phyloP scores from a whole-genome alignment of 2,329 filamentous ascomycete genomes.

The Akanthomyces muscarius region DNA sequence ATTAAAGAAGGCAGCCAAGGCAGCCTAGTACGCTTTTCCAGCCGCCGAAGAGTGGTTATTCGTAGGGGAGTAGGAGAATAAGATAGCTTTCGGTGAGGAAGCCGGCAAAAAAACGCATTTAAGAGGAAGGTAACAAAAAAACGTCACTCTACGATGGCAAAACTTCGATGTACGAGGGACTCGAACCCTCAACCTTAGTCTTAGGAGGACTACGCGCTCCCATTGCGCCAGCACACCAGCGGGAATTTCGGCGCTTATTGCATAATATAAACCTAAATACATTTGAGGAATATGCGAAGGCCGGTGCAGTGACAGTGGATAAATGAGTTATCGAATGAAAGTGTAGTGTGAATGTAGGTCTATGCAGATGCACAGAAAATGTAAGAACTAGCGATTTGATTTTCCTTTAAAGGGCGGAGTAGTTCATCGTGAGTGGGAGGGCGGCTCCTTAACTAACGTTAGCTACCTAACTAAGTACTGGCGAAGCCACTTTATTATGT shows the following conservation, averaged over 20 bases:
- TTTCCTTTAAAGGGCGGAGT: neutral
- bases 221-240: conserved; percentile 16
- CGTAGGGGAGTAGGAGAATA: too few relatives aligned
- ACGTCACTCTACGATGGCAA: too few relatives aligned
- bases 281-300: neutral
- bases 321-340: neutral
- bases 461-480: too few relatives aligned
- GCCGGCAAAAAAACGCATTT: too few relatives aligned
- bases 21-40: too few relatives aligned
- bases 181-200: conserved; percentile 39
- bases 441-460: too few relatives aligned
- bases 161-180: conserved; percentile 26
- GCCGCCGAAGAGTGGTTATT: too few relatives aligned
- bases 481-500: too few relatives aligned
- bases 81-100: too few relatives aligned
- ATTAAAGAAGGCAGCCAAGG: too few relatives aligned
- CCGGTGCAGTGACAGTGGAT: neutral
- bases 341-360: neutral
- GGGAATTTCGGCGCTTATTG: neutral
- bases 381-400: neutral
- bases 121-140: too few relatives aligned
- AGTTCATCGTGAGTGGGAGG: neutral
- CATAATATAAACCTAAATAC: neutral
- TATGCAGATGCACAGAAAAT: neutral
- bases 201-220: conserved; percentile 25